Conservation (phyloP, 352 stramenopile genomes). For the Pythium plurisporium region DNA sequence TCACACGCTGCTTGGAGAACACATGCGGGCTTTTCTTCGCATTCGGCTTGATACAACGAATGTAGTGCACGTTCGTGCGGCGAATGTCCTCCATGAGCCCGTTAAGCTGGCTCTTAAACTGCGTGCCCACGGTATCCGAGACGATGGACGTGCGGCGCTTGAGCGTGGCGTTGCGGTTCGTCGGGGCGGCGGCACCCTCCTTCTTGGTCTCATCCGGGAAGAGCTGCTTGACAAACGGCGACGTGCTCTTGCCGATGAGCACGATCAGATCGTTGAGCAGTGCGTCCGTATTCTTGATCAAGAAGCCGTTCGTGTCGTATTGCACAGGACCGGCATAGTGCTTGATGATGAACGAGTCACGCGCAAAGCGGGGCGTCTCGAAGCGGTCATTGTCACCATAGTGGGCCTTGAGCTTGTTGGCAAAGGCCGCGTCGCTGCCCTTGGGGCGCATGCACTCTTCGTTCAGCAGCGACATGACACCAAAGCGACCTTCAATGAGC, state of each 20-base stretch:
- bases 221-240: constrained; percentile 68
- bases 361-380: constrained; percentile 60
- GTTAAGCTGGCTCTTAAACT: constrained; percentile 76
- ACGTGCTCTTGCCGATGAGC: constrained; percentile 67
- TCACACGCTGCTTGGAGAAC: constrained; percentile 62
- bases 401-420: constrained; percentile 69
- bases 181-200: constrained; percentile 50
- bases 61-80: constrained; percentile 59
- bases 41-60: constrained; percentile 90
- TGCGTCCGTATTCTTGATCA: constrained; percentile 81
- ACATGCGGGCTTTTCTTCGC: constrained; percentile 76
- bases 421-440: constrained; percentile 67
- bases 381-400: constrained; percentile 75
- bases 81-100: constrained; percentile 75
- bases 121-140: constrained; percentile 74
- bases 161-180: constrained; percentile 41
- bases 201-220: constrained; percentile 82
- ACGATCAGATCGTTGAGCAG: constrained; percentile 82
- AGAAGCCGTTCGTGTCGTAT: constrained; percentile 84
- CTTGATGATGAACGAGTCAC: constrained; percentile 71
- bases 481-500: constrained; percentile 82
- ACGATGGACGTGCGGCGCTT: constrained; percentile 83
- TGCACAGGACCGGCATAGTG: constrained; percentile 86
- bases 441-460: constrained; percentile 75
- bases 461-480: constrained; percentile 78